These are phyloP conservation scores for Rhodotorula mucilaginosa DNA, from an alignment of 1,284 basidiomycete species.

Conservation along the genomic window DNA sequence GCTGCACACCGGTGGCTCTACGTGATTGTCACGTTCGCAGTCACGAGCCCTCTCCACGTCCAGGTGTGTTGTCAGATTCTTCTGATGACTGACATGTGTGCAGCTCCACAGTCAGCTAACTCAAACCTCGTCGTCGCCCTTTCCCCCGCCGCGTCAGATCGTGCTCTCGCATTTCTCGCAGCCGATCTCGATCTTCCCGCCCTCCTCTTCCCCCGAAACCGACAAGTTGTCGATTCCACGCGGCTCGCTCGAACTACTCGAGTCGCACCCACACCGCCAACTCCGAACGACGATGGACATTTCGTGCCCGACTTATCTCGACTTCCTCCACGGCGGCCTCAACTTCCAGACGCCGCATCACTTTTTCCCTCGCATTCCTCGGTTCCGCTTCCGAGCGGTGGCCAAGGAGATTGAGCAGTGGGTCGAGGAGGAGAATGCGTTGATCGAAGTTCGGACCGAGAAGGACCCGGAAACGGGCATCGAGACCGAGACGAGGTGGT, in stretches of 20 bases:
- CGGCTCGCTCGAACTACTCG: constrained; percentile 71
- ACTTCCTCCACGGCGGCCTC: constrained; percentile 86
- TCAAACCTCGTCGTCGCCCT: constrained; percentile 40
- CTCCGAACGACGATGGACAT: constrained; percentile 95
- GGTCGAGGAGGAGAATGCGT: constrained; percentile 35
- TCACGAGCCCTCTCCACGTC: constrained; percentile 78
- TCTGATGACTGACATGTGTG: not conserved
- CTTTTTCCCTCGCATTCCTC: constrained; percentile 88
- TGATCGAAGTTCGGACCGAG: constrained; percentile 10
- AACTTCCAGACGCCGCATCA: constrained; percentile 98
- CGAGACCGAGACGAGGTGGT: constrained; percentile 27
- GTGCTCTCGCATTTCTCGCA: constrained; percentile 97
- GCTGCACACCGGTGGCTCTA: constrained; percentile 67
- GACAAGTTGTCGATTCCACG: constrained; percentile 14
- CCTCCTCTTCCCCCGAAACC: constrained; percentile 6
- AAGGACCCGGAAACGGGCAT: constrained; percentile 5
- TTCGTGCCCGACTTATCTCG: constrained; percentile 75
- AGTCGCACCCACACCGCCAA: constrained; percentile 90
- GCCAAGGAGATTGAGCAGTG: constrained; percentile 46
- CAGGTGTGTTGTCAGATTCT: constrained; percentile 54
- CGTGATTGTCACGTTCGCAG: constrained; percentile 72
- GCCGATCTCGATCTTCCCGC: constrained; percentile 53
- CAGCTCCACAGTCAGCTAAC: constrained; percentile 44
- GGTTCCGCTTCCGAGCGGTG: constrained; percentile 84
- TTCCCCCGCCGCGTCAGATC: constrained; percentile 61